Evolutionary conservation across 2,329 filamentous ascomycete genomes (phyloP).

Genomic region (Raffaelea arxii): DNA sequence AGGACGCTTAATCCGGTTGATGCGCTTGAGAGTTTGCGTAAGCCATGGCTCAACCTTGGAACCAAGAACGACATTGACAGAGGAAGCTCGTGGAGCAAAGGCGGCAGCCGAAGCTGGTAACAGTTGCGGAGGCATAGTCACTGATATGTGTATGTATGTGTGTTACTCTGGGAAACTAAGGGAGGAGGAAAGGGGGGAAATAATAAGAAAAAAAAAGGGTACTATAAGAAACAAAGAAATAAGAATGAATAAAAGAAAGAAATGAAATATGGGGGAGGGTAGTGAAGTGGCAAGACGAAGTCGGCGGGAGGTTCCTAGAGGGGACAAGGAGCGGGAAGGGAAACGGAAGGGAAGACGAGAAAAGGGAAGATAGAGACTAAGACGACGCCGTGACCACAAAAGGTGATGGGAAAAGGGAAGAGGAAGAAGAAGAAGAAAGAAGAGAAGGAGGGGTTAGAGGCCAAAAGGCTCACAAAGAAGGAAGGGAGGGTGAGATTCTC

Average conservation of each 20-base stretch:
- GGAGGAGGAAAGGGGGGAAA: conserved; percentile 1
- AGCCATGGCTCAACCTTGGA: conserved; percentile 94
- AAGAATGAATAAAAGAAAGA: neutral
- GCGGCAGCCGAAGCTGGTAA: conserved; percentile 91
- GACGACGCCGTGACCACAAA: conserved; percentile 46
- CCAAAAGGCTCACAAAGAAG: too few species aligned
- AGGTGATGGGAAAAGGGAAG: conserved; percentile 48
- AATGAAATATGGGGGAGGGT: neutral
- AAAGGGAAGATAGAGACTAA: conserved; percentile 7
- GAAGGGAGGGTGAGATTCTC: too few species aligned
- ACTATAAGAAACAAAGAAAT: neutral
- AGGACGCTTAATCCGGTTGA: conserved; percentile 92
- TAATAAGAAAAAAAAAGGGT: neutral
- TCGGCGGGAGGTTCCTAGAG: conserved; percentile 13
- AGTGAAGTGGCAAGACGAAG: too few species aligned
- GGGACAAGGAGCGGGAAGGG: neutral
- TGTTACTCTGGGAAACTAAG: conserved; percentile 4
- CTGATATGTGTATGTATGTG: conserved; percentile 19
- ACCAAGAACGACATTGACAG: conserved; percentile 88
- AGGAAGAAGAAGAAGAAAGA: conserved; percentile 38
- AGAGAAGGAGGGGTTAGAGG: conserved; percentile 33
- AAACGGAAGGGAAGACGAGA: neutral
- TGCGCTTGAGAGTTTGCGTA: conserved; percentile 90
- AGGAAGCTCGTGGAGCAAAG: conserved; percentile 82
- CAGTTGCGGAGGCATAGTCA: conserved; percentile 76